phyloP scores from a whole-genome alignment of 2,329 filamentous ascomycete species.

The Cyphellophora europaea region DNA sequence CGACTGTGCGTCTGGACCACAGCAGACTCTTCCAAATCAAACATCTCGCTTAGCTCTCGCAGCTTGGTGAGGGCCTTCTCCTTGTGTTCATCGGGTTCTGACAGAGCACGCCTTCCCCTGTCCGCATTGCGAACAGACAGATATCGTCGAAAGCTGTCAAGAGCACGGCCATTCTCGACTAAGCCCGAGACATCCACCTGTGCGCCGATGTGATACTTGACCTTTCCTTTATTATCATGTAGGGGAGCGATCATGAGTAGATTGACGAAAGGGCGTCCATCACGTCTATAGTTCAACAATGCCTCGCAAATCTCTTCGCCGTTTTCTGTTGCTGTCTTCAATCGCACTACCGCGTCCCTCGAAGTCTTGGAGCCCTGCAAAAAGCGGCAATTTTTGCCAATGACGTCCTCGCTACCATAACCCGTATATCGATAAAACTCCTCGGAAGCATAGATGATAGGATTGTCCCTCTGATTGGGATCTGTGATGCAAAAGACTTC shows the following conservation, averaged over 20 bases:
- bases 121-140: slow-evolving; percentile 10
- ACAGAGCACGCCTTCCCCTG: slow-evolving; percentile 5
- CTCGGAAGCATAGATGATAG: slow-evolving; percentile 36
- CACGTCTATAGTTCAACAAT: slow-evolving; percentile 32
- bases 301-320: slow-evolving; percentile 35
- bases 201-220: slow-evolving; percentile 24
- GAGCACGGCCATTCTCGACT: slow-evolving; percentile 19
- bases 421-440: slow-evolving; percentile 36
- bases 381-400: slow-evolving; percentile 37
- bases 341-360: slow-evolving; percentile 22
- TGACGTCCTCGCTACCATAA: slow-evolving; percentile 32
- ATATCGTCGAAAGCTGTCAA: slow-evolving; percentile 20
- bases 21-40: slow-evolving; percentile 21
- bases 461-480: slow-evolving; percentile 33
- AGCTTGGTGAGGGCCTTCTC: slow-evolving; percentile 15
- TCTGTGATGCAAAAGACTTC: slow-evolving; percentile 38
- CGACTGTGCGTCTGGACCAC: slow-evolving; percentile 17
- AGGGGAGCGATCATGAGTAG: slow-evolving; percentile 23
- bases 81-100: slow-evolving; percentile 7
- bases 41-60: slow-evolving; percentile 21
- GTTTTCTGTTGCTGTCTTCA: slow-evolving; percentile 25
- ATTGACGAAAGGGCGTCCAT: slow-evolving; percentile 24
- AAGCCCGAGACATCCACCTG: slow-evolving; percentile 23
- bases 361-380: slow-evolving; percentile 33
- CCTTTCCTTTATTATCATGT: slow-evolving; percentile 21